Evolutionary conservation across 2,329 filamentous ascomycete species (phyloP), one percentile per base, ranked within the genome.

Genomic region (Colletotrichum chlorophyti): DNA sequence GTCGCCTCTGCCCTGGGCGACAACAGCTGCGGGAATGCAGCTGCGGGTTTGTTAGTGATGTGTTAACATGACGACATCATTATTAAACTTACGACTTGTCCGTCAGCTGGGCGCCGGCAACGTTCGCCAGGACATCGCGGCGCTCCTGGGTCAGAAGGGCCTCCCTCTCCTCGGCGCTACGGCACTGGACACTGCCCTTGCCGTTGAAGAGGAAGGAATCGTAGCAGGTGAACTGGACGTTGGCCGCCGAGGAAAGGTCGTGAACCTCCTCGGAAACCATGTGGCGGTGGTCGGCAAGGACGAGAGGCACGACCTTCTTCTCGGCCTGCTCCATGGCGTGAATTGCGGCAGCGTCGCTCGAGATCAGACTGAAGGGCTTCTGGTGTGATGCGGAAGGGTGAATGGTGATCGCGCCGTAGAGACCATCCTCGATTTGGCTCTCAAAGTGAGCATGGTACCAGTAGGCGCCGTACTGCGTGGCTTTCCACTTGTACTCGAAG

Each of bases 181-280:
- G 73, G 65, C 85, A 88, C 43, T 79, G 70, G 0, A 84, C 79
- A 1, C 75, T 74, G 3, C 85, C 85, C 63, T 85, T 83, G 21
- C 86, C 86, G 57, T 89, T 88, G 47, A 89, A 75, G 10, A 89
- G 70, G 12, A 89, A 72, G 0, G 84, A 80, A 65, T 88, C 85
- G 61, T 83, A 83, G 71, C 86, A 89, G 0, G 77, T 74, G 19
- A 76, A 75, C 52, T 84, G 81, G 8, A 83, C 70, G 5, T 76
- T 75, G 1, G 80, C 72, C 1, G 69, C 73, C 0, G 74, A 29
- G 3, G 79, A 75, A 14, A 81, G 73, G 4, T 80, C 72, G 71
- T 70, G 76, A 42, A 72, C 76, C 35, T 82, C 70, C 3, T 75
- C 67, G 0, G 83, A 86, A 0, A 80, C 82, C 9, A 82, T 72